Evolutionary conservation across 805 yeast genomes (phyloP).

Genomic region (Zygoascus flipseniorum): DNA sequence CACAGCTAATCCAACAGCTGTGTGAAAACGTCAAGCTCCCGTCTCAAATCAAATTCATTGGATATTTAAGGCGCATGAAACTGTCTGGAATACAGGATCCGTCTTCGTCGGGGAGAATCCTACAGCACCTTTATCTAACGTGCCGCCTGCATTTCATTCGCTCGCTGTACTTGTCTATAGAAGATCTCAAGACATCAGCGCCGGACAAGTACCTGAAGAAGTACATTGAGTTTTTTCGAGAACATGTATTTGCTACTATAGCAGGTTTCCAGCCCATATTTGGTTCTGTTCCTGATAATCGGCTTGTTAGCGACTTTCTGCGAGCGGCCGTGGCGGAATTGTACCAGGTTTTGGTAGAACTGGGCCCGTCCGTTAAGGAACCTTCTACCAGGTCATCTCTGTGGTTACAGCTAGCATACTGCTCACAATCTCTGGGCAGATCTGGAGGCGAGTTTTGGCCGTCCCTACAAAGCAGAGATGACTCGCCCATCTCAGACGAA

Average conservation of each 20-base stretch:
- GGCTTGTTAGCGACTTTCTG: slow-evolving; percentile 24
- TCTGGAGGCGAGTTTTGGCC: slow-evolving; percentile 63
- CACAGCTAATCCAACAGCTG: slow-evolving; percentile 58
- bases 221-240: slow-evolving; percentile 76
- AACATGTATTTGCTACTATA: slow-evolving; percentile 66
- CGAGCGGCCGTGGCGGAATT: slow-evolving; percentile 21
- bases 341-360: slow-evolving; percentile 13
- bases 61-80: slow-evolving; percentile 58
- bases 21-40: slow-evolving; percentile 72
- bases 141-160: slow-evolving; percentile 62
- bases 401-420: slow-evolving; percentile 74
- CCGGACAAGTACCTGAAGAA: slow-evolving; percentile 63
- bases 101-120: slow-evolving; percentile 8
- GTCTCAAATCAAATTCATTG: slow-evolving; percentile 67
- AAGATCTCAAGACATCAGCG: slow-evolving; percentile 46
- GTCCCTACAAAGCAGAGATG: slow-evolving; percentile 18
- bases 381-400: slow-evolving; percentile 43
- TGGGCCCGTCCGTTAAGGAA: slow-evolving; percentile 25
- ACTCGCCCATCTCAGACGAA: slow-evolving; percentile 22
- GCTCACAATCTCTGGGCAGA: slow-evolving; percentile 76
- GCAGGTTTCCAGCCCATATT: slow-evolving; percentile 60
- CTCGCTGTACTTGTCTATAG: slow-evolving; percentile 48
- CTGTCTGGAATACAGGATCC: not conserved
- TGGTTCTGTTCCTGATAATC: slow-evolving; percentile 29
- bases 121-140: slow-evolving; percentile 54